These are phyloP conservation scores for Danielia oregonensis DNA, from an alignment of 805 yeast species.

Conservation along the genomic window DNA sequence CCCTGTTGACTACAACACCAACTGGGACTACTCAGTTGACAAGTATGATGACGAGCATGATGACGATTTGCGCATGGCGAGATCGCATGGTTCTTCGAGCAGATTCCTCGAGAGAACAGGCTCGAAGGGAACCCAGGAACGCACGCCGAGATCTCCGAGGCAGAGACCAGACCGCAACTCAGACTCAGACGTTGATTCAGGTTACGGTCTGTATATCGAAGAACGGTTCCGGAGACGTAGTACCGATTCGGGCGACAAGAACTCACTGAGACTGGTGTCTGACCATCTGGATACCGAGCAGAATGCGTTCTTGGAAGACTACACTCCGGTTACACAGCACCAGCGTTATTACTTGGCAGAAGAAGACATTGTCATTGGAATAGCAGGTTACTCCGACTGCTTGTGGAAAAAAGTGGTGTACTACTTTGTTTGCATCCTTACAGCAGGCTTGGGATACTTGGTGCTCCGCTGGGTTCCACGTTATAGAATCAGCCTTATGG, in stretches of 20 bases:
- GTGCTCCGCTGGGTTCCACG: conserved; percentile 84
- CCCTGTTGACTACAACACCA: conserved; percentile 67
- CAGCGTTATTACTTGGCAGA: conserved; percentile 93
- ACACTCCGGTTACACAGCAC: conserved; percentile 39
- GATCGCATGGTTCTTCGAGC: conserved; percentile 20
- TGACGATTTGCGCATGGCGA: conserved; percentile 12
- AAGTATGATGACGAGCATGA: conserved; percentile 26
- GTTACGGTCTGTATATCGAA: conserved; percentile 26
- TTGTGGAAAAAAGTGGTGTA: conserved; percentile 44
- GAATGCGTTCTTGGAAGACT: conserved; percentile 9
- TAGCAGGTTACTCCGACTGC: conserved; percentile 79
- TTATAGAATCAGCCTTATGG: conserved; percentile 64
- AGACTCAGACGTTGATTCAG: conserved; percentile 17
- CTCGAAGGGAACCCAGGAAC: conserved; percentile 3
- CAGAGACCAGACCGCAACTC: conserved; percentile 1
- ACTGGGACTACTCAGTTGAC: conserved; percentile 66
- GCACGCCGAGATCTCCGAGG: conserved; percentile 12
- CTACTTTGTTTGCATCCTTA: conserved; percentile 48
- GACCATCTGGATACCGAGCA: conserved; percentile 6
- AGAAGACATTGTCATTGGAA: conserved; percentile 90
- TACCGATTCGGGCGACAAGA: conserved; percentile 8
- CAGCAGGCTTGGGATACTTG: conserved; percentile 73
- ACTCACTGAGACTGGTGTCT: conserved; percentile 6
- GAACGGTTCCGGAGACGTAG: conserved; percentile 25
- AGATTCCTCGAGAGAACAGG: conserved; percentile 7